These are phyloP conservation scores for Sugiyamaella qingdaonensis DNA, from an alignment of 805 yeast genomes.

Conservation along the genomic window DNA sequence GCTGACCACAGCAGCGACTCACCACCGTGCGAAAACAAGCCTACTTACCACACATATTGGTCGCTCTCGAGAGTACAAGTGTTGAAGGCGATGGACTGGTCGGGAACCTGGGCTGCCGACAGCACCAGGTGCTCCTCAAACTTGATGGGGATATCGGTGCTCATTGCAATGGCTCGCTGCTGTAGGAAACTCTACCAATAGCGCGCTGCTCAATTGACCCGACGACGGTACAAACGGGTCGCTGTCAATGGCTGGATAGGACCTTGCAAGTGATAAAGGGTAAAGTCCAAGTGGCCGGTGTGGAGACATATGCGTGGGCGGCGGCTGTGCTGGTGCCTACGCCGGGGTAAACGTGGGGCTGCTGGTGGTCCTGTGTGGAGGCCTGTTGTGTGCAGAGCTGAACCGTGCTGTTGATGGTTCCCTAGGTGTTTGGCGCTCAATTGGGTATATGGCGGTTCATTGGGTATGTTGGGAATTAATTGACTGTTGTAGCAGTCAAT, in stretches of 20 bases:
- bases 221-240: neutral
- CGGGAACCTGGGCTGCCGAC: constrained; percentile 79
- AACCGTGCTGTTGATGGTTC: too few species aligned
- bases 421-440: too few species aligned
- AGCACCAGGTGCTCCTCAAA: constrained; percentile 93
- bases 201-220: neutral
- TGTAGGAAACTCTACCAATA: neutral
- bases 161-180: neutral
- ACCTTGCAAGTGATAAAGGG: neutral
- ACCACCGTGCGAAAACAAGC: too few species aligned
- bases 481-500: too few species aligned
- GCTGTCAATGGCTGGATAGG: too few species aligned
- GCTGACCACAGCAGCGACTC: too few species aligned
- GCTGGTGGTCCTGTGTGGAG: too few species aligned
- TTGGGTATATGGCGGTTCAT: too few species aligned
- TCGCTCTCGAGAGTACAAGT: constrained; percentile 94
- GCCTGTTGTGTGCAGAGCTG: too few species aligned
- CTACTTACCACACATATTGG: constrained; percentile 69
- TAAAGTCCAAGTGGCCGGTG: neutral
- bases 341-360: neutral
- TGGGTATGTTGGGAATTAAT: too few species aligned
- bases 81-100: constrained; percentile 80
- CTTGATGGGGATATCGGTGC: constrained; percentile 68
- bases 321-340: neutral
- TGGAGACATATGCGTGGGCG: neutral